Evolutionary conservation across 1,139 yeast species (phyloP).

Genomic region (Pichia norvegensis): DNA sequence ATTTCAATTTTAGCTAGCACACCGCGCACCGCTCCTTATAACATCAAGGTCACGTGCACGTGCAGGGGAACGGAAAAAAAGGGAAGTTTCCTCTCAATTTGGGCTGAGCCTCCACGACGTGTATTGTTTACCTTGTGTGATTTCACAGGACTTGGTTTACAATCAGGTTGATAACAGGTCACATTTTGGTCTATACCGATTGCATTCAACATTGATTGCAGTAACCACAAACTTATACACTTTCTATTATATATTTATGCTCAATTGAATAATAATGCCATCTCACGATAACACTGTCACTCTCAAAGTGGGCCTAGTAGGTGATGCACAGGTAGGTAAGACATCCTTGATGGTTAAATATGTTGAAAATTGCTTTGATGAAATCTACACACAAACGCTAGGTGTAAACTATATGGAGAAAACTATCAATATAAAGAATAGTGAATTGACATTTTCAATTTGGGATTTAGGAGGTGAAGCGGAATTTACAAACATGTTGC

Average conservation of each 20-base stretch:
- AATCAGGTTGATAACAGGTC: too few species aligned
- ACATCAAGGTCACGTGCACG: too few species aligned
- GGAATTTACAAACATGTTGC: slow-evolving; percentile 94
- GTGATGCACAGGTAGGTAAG: slow-evolving; percentile 97
- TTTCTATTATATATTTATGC: not conserved
- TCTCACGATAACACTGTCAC: slow-evolving; percentile 44
- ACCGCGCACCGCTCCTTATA: slow-evolving; percentile 4
- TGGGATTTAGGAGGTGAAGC: slow-evolving; percentile 98
- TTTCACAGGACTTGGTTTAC: too few species aligned
- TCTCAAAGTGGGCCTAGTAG: slow-evolving; percentile 85
- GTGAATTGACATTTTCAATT: slow-evolving; percentile 84
- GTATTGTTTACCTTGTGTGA: too few species aligned
- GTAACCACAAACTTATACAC: not conserved
- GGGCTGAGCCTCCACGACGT: too few species aligned
- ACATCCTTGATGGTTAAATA: slow-evolving; percentile 96
- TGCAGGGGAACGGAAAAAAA: too few species aligned
- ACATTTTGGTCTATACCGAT: not conserved
- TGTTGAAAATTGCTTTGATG: slow-evolving; percentile 90
- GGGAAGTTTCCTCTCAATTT: too few species aligned
- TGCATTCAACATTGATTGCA: not conserved
- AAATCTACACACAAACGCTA: slow-evolving; percentile 83
- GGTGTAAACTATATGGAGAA: slow-evolving; percentile 97
- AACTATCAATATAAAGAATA: slow-evolving; percentile 75
- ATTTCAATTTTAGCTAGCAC: not conserved
- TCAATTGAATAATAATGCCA: not conserved